Percentiles rank a stretch among this genome's conserved stretches.
Conservation (phyloP, 1,284 basidiomycete genomes). For the Apiotrichum mycotoxinovorans region DNA sequence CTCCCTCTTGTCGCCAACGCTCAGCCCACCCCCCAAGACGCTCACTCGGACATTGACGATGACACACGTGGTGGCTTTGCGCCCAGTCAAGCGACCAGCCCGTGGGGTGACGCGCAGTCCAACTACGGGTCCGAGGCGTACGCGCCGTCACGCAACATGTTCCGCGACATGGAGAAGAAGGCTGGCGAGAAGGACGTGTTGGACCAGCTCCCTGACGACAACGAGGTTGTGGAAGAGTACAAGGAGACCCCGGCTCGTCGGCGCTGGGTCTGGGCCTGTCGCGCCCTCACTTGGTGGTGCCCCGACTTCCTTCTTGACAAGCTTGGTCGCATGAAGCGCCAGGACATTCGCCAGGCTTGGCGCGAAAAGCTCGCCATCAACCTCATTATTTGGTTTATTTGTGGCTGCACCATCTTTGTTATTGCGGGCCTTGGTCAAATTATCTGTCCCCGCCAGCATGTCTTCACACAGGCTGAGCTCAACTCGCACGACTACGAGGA, state of each 20-base stretch:
- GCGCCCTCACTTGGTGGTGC: slow-evolving; percentile 89
- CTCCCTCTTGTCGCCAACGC: slow-evolving; percentile 69
- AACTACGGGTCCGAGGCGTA: slow-evolving; percentile 85
- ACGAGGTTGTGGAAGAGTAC: slow-evolving; percentile 81
- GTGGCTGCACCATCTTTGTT: slow-evolving; percentile 81
- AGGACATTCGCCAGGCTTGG: slow-evolving; percentile 94
- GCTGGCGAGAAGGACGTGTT: slow-evolving; percentile 69
- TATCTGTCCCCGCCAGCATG: slow-evolving; percentile 92
- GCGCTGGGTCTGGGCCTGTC: slow-evolving; percentile 83
- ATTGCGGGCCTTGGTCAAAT: slow-evolving; percentile 82
- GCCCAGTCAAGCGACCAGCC: slow-evolving; percentile 64
- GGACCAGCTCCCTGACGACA: slow-evolving; percentile 72
- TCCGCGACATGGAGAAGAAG: slow-evolving; percentile 73
- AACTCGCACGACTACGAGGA: slow-evolving; percentile 63
- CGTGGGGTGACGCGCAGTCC: slow-evolving; percentile 70
- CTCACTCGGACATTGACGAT: slow-evolving; percentile 64
- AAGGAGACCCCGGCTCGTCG: slow-evolving; percentile 74
- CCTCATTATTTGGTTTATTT: slow-evolving; percentile 92
- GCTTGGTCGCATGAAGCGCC: slow-evolving; percentile 84
- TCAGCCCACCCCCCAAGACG: slow-evolving; percentile 65
- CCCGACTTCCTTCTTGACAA: slow-evolving; percentile 68
- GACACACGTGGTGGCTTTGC: slow-evolving; percentile 60
- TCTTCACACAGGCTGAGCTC: slow-evolving; percentile 77
- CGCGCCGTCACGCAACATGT: slow-evolving; percentile 92
- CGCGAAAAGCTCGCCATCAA: slow-evolving; percentile 95